Base-by-base conservation (phyloP, 495 filamentous ascomycete species). In the Cudoniella acicularis region DNA sequence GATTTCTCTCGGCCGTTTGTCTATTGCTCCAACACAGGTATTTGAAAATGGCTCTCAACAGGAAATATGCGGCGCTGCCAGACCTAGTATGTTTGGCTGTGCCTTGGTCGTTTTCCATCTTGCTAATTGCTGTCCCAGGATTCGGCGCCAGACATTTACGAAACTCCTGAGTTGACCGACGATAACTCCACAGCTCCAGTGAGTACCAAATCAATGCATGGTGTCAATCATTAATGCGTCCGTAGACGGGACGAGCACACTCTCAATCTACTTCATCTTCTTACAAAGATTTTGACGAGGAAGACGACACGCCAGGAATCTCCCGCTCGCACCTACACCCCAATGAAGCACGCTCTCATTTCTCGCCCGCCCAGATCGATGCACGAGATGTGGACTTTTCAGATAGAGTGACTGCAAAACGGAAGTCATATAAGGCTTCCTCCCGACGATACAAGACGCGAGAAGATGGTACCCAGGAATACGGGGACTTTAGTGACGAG, bases 81-180 rank as follows among this genome's bases (percentile, higher is more conserved):
- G 91, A 96, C 69, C 72, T 96, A 67, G 90, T 94, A 77, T 64
- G 79, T 36, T 24, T 24, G 23, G 23, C 22, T 2, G 24, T 10
- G 30, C 20, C 22, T 43, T 8, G 6, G 4, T 25, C 20, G 26
- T 51, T 40, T 47, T 49, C 46, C 10, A 16, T 45, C 60, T 70
- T 52, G 71, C 54, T 51, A 45, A 20, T 46, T 49, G 26, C 17
- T 42, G 49, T 30, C 2, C 18, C 59, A 94, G 91, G 92, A 97
- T 69, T 86, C 84, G 22, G 90, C 91, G 22, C 92, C 92, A 70
- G 92, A 96, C 68, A 88, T 95, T 66, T 97, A 97, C 75, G 92
- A 96, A 75, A 96, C 92, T 48, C 92, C 92, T 66, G 91, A 94
- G 58, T 76, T 96, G 63, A 90, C 84, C 22, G 90, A 96, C 65